These are phyloP conservation scores for Tulasnella sp. DNA, from an alignment of 768 basidiomycete species.

Conservation along the genomic window DNA sequence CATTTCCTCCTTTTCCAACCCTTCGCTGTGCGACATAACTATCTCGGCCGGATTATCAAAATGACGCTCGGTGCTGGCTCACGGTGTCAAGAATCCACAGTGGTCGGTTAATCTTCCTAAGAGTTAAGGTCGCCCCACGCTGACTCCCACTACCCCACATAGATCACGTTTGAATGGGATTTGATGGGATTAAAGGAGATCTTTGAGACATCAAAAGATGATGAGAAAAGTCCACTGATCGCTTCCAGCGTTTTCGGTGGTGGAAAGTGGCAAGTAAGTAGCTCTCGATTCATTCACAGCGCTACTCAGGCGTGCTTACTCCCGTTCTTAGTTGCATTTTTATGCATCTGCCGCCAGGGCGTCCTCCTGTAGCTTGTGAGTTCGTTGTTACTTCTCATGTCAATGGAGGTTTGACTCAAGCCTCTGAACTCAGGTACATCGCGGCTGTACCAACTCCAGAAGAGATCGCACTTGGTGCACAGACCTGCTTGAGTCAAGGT, in stretches of 20 bases:
- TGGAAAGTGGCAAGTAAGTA: conserved; percentile 13
- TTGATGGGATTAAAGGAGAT: conserved; percentile 15
- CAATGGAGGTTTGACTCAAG: too few relatives aligned
- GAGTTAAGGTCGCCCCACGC: neutral
- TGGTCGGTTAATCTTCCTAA: neutral
- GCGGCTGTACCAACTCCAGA: conserved; percentile 12
- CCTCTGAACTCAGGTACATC: neutral
- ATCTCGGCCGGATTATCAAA: neutral
- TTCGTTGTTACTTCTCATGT: too few relatives aligned
- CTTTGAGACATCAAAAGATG: conserved; percentile 15
- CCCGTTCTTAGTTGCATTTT: conserved; percentile 10
- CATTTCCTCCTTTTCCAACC: too few relatives aligned
- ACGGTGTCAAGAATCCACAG: conserved; percentile 15
- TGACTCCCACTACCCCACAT: neutral
- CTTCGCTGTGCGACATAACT: too few relatives aligned
- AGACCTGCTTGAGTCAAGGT: conserved; percentile 13
- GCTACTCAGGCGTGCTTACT: neutral
- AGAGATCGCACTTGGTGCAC: conserved; percentile 9
- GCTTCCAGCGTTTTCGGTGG: conserved; percentile 14
- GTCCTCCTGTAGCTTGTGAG: conserved; percentile 6
- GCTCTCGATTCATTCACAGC: neutral
- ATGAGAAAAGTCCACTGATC: conserved; percentile 16
- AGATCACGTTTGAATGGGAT: conserved; percentile 17
- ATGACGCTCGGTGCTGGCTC: conserved; percentile 18
- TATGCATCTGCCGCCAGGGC: conserved; percentile 14